Percentiles rank a stretch among this genome's conserved stretches.
Conservation (phyloP, 2,329 filamentous ascomycete species). For the Pyricularia pennisetigena region DNA sequence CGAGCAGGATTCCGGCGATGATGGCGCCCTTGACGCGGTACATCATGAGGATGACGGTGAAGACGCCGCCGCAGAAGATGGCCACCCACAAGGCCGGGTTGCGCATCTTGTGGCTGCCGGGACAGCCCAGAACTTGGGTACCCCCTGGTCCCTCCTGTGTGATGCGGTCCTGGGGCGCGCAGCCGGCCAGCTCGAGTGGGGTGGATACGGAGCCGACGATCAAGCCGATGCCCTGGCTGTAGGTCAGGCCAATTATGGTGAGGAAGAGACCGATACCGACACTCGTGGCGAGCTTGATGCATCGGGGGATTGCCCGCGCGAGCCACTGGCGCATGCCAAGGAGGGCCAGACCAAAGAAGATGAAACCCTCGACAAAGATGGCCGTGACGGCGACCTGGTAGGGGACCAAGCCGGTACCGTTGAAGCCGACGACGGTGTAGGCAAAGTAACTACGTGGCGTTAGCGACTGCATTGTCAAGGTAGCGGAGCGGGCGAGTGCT, state of each 20-base stretch:
- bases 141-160: background rate
- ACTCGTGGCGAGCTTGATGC: conserved; percentile 79
- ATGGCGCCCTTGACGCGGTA: conserved; percentile 83
- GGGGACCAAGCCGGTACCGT: conserved; percentile 63
- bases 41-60: conserved; percentile 73
- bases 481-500: too few species aligned
- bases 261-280: conserved; percentile 81
- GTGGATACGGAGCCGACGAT: conserved; percentile 59
- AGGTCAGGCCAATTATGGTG: conserved; percentile 66
- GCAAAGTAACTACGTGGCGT: conserved; percentile 53
- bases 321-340: conserved; percentile 83
- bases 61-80: conserved; percentile 74
- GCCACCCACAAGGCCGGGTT: conserved; percentile 80
- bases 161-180: conserved; percentile 29
- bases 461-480: background rate
- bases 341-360: conserved; percentile 72
- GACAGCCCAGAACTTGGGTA: conserved; percentile 43
- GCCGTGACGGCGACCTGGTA: conserved; percentile 72
- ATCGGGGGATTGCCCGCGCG: conserved; percentile 69
- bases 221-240: conserved; percentile 72
- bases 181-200: conserved; percentile 68
- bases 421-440: conserved; percentile 69
- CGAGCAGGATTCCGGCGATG: conserved; percentile 71
- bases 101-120: conserved; percentile 61
- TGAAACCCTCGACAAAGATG: conserved; percentile 80